These are phyloP conservation scores for Phytophthora multivora DNA, from an alignment of 352 stramenopile genomes.

Conservation along the genomic window DNA sequence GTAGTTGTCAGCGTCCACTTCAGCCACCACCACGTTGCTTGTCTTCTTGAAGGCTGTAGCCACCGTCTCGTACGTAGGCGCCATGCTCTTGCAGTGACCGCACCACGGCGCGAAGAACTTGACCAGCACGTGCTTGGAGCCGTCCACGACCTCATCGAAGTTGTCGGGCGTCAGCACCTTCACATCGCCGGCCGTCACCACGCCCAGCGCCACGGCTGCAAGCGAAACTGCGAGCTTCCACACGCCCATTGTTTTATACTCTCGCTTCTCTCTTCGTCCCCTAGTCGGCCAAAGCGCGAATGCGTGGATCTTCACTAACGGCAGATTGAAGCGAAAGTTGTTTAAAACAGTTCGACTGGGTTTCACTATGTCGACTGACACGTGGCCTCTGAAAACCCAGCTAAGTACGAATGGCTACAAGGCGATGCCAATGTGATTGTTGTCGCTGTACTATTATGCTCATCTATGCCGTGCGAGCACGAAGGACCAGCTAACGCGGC, in stretches of 20 bases:
- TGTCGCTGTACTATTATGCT: too few relatives aligned
- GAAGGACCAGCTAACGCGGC: neutral
- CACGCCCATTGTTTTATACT: slow-evolving; percentile 37
- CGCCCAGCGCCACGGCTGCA: slow-evolving; percentile 49
- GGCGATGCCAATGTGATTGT: too few relatives aligned
- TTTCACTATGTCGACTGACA: slow-evolving; percentile 43
- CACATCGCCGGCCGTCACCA: slow-evolving; percentile 72
- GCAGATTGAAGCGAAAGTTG: slow-evolving; percentile 14
- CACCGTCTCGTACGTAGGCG: slow-evolving; percentile 83
- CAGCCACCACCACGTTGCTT: slow-evolving; percentile 82
- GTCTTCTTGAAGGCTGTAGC: slow-evolving; percentile 89
- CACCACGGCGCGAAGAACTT: slow-evolving; percentile 94
- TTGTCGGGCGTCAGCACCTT: slow-evolving; percentile 83
- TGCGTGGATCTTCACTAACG: slow-evolving; percentile 13
- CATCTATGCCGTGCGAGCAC: slow-evolving; percentile 28
- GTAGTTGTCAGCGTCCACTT: slow-evolving; percentile 91
- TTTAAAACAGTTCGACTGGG: slow-evolving; percentile 46
- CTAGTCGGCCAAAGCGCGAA: slow-evolving; percentile 34
- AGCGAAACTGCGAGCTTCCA: slow-evolving; percentile 67
- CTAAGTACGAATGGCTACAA: slow-evolving; percentile 6
- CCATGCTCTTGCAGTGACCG: slow-evolving; percentile 91
- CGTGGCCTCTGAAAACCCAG: slow-evolving; percentile 20
- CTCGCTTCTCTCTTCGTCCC: slow-evolving; percentile 2
- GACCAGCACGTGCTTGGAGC: slow-evolving; percentile 84
- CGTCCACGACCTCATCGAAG: slow-evolving; percentile 82